Evolutionary conservation across 805 yeast genomes (phyloP), one percentile per base, ranked within the genome.

Genomic region (Helenozyma rhizophorensis): DNA sequence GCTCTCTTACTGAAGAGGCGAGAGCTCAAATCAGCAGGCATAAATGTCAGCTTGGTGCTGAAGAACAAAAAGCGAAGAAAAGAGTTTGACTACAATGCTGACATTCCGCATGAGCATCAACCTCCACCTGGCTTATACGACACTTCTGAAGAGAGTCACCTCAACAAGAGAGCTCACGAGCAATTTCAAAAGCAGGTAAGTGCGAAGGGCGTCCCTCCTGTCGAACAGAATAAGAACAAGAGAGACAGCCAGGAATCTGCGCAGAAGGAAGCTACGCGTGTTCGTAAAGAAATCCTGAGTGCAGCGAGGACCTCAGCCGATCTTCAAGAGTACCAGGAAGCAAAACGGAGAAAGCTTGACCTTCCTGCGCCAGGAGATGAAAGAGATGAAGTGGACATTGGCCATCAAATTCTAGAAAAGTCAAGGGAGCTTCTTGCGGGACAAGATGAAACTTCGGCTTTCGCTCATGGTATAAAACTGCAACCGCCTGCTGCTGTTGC

Each of bases 51-150:
- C 14, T 55, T 80, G 30, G 71, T 66, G 40, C 68, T 69, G 13
- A 67, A 66, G 32, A 78, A 72, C 50, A 75, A 74, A 51, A 71
- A 72, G 44, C 69, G 64, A 29, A 64, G 72, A 15, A 74, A 74
- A 21, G 81, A 79, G 39, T 75, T 84, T 53, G 96, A 89, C 53
- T 87, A 85, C 55, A 85, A 82, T 52, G 82, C 78, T 1, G 96
- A 84, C 47, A 76, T 89, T 8, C 86, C 90, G 0, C 82, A 83
- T 48, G 93, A 88, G 48, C 79, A 76, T 39, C 58, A 57, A 11
- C 90, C 95, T 0, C 71, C 68, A 4, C 64, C 60, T 0, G 96
- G 96, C 0, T 57, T 75, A 14, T 84, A 80, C 52, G 89, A 83
- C 48, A 76, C 79, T 0, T 48, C 65, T 0, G 75, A 71, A n/a